Evolutionary conservation across 169 alveolate species (phyloP).

Genomic region (Besnoitia besnoiti): DNA sequence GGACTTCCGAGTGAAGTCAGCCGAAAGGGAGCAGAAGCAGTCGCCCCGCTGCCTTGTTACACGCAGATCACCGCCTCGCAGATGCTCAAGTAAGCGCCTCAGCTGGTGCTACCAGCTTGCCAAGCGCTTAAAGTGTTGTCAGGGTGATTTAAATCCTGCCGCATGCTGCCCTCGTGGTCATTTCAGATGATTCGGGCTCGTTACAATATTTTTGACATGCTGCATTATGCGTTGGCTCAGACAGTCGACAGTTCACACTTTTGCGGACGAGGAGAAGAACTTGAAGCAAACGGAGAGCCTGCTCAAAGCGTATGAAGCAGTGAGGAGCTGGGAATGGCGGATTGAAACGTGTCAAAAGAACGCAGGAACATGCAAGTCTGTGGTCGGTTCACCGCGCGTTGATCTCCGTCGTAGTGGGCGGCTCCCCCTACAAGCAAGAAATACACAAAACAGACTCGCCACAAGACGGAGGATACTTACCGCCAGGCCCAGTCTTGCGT

Average conservation of each 20-base stretch:
- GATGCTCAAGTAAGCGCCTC: slow-evolving; percentile 17
- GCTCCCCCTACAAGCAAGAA: too few relatives aligned
- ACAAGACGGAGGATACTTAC: too few relatives aligned
- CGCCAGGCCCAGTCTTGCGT: too few relatives aligned
- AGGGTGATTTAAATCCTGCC: not conserved
- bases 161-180: not conserved
- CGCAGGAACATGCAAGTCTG: too few relatives aligned
- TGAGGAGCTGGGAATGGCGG: too few relatives aligned
- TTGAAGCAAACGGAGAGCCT: not conserved
- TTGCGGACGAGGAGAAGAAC: slow-evolving; percentile 18
- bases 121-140: not conserved
- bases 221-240: not conserved
- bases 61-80: not conserved
- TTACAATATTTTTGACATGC: too few relatives aligned
- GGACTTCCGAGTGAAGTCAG: not conserved
- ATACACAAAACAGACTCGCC: too few relatives aligned
- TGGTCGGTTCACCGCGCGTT: too few relatives aligned
- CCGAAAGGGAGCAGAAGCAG: not conserved
- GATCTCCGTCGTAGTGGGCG: too few relatives aligned
- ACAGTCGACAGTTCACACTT: not conserved
- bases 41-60: not conserved
- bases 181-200: too few relatives aligned
- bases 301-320: not conserved
- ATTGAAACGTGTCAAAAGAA: too few relatives aligned
- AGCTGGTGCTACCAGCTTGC: not conserved